These are phyloP conservation scores for Nemania abortiva DNA, from an alignment of 2,329 filamentous ascomycete genomes.

Conservation along the genomic window DNA sequence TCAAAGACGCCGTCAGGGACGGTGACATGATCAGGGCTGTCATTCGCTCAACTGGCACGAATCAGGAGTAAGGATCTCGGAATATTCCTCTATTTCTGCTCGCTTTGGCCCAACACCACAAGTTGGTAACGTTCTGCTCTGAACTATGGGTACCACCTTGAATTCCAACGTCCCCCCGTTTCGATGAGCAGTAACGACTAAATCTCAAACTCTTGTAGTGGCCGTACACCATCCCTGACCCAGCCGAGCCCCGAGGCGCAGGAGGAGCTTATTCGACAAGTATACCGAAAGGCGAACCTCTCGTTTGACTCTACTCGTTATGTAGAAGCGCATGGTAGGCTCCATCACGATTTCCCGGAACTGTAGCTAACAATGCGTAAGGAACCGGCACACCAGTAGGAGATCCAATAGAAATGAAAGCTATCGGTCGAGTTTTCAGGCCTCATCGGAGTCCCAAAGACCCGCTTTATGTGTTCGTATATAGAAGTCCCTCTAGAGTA, in stretches of 20 bases:
- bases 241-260: constrained; percentile 51
- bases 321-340: constrained; percentile 51
- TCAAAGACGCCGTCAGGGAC: constrained; percentile 60
- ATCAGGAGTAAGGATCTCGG: constrained; percentile 44
- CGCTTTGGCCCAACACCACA: no score
- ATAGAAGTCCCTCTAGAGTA: neutral
- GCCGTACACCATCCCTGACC: constrained; percentile 47
- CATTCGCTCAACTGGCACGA: constrained; percentile 50
- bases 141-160: neutral
- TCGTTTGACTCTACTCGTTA: constrained; percentile 45
- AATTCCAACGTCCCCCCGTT: neutral
- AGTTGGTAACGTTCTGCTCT: neutral
- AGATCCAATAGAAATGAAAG: constrained; percentile 57
- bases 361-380: constrained; percentile 26
- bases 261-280: constrained; percentile 49
- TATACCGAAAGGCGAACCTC: constrained; percentile 49
- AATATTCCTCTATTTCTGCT: neutral
- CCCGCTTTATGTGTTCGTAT: constrained; percentile 48
- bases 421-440: constrained; percentile 51
- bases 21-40: constrained; percentile 56
- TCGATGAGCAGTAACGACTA: neutral
- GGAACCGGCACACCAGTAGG: constrained; percentile 59
- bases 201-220: constrained; percentile 26
- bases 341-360: neutral
- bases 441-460: constrained; percentile 36